Conservation (phyloP, 2,329 filamentous ascomycete genomes). For the Harringtonia aguacate region DNA sequence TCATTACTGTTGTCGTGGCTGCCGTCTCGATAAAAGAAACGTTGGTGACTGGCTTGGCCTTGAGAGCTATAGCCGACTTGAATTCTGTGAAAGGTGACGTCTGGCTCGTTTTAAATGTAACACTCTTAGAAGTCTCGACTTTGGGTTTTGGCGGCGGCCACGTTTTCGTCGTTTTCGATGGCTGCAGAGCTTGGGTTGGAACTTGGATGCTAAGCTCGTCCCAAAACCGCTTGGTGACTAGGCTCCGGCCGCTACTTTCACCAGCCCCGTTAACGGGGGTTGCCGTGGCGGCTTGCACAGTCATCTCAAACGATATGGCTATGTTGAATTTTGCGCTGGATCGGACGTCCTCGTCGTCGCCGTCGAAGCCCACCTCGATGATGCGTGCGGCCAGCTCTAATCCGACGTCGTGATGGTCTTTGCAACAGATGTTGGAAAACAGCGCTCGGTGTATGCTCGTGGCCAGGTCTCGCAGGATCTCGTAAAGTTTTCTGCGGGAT, state of each 20-base stretch:
- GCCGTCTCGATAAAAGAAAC: background rate
- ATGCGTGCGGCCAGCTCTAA: background rate
- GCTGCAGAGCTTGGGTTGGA: background rate
- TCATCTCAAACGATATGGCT: background rate
- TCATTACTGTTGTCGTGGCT: background rate
- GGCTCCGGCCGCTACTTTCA: background rate
- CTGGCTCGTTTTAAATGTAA: background rate
- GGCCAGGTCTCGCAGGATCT: background rate
- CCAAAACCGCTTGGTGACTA: background rate
- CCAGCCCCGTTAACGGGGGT: background rate
- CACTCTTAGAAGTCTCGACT: background rate
- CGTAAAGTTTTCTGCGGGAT: background rate
- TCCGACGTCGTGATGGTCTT: background rate
- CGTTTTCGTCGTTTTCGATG: background rate
- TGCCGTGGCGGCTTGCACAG: background rate
- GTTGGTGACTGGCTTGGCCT: background rate
- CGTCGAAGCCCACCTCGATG: background rate
- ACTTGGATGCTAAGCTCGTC: background rate
- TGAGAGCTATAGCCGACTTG: background rate
- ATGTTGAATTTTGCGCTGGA: background rate
- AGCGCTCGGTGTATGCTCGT: background rate
- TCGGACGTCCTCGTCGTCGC: background rate
- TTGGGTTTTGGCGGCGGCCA: background rate
- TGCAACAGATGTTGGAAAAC: background rate
- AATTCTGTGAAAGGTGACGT: background rate